A percentile compares a stretch with the other conserved stretches of the same genome.
Conservation (phyloP, 169 alveolate species). For the Plasmodium vivax region DNA sequence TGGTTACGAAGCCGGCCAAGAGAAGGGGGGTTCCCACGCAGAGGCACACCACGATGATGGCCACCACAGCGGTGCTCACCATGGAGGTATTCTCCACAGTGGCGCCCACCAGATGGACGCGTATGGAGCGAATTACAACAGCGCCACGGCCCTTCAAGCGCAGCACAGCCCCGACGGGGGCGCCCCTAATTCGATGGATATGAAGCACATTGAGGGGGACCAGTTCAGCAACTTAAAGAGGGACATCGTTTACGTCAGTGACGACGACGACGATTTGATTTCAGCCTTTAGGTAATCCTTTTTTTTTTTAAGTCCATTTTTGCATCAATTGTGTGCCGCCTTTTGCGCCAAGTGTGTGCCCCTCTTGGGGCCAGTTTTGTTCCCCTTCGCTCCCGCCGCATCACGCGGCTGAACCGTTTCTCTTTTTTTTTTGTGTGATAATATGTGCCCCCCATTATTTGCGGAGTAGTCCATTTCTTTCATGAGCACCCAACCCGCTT, state of each 20-base stretch:
- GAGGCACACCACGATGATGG: not conserved
- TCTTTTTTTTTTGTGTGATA: not conserved
- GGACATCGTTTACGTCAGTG: slow-evolving; percentile 58
- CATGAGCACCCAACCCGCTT: not conserved
- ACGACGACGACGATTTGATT: slow-evolving; percentile 69
- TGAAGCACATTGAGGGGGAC: slow-evolving; percentile 1
- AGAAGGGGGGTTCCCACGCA: not conserved
- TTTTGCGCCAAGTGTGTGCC: not conserved
- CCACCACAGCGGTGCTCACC: not conserved
- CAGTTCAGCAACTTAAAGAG: slow-evolving; percentile 2
- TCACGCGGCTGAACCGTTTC: not conserved
- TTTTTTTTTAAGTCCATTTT: slow-evolving; percentile 14
- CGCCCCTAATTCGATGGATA: not conserved
- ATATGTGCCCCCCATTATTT: not conserved
- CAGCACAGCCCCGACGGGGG: not conserved
- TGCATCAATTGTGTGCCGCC: not conserved
- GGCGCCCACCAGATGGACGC: not conserved
- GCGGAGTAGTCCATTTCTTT: not conserved
- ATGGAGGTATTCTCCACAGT: too few relatives aligned
- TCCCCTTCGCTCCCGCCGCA: not conserved
- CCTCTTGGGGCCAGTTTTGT: not conserved
- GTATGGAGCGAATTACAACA: not conserved
- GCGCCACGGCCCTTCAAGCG: not conserved
- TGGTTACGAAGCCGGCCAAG: not conserved
- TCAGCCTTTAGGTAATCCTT: slow-evolving; percentile 56